These are phyloP conservation scores for Guadua angustifolia DNA, from an alignment of 176 grass and related monocot genomes.

Conservation along the genomic window DNA sequence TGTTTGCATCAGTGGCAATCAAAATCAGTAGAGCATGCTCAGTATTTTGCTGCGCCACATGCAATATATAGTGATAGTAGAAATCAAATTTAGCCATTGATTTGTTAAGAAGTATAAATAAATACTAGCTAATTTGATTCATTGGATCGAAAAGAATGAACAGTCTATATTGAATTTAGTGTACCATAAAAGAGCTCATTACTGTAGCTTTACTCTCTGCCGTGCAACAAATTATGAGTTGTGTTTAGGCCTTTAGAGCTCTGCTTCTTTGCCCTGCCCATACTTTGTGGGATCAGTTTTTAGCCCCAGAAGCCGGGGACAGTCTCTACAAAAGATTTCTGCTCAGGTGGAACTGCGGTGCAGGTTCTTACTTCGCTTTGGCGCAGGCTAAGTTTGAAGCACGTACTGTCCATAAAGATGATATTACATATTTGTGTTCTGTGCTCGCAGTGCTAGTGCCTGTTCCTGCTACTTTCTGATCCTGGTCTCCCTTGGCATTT, in stretches of 20 bases:
- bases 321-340: conserved; percentile 36
- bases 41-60: conserved; percentile 36
- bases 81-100: too few relatives aligned
- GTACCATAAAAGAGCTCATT: too few relatives aligned
- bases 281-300: conserved; percentile 46
- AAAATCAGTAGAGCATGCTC: conserved; percentile 25
- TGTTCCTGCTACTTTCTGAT: conserved; percentile 47
- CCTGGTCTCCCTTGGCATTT: conserved; percentile 44
- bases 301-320: neutral
- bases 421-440: conserved; percentile 30
- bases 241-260: conserved; percentile 32
- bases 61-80: neutral
- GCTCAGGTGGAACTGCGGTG: conserved; percentile 27
- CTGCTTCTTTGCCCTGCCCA: conserved; percentile 41
- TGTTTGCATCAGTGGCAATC: conserved; percentile 24
- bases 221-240: conserved; percentile 25
- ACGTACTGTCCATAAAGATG: conserved; percentile 47
- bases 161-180: too few relatives aligned
- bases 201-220: conserved; percentile 38
- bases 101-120: too few relatives aligned
- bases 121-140: too few relatives aligned
- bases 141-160: too few relatives aligned
- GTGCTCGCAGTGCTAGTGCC: conserved; percentile 35
- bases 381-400: conserved; percentile 18
- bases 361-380: conserved; percentile 45